These are phyloP conservation scores for Erodium maritimum DNA, from an alignment of 345 rosid species.

Conservation along the genomic window DNA sequence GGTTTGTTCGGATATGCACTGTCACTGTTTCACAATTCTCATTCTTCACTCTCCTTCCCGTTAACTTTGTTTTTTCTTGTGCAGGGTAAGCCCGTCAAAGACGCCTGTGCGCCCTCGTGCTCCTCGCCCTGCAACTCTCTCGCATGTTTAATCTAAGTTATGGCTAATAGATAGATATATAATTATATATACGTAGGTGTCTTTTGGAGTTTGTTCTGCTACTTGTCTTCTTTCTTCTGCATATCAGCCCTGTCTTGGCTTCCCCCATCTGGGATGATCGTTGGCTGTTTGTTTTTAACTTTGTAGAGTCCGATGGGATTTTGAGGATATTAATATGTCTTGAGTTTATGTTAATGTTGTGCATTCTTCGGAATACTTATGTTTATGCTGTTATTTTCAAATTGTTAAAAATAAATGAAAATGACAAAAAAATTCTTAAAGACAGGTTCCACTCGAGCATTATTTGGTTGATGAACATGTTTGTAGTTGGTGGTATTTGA, in stretches of 20 bases:
- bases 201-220: not conserved
- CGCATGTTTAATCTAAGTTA: constrained; percentile 3
- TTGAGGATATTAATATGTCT: too few relatives aligned
- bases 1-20: not conserved
- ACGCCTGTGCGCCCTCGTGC: constrained; percentile 83
- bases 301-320: too few relatives aligned
- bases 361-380: too few relatives aligned
- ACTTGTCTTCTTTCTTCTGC: too few relatives aligned
- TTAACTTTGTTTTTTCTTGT: not conserved
- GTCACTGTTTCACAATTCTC: not conserved
- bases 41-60: not conserved
- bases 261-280: not conserved
- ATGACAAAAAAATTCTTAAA: too few relatives aligned
- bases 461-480: too few relatives aligned
- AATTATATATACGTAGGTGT: constrained; percentile 16
- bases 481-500: too few relatives aligned
- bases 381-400: too few relatives aligned
- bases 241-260: too few relatives aligned
- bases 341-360: too few relatives aligned
- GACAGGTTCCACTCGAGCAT: too few relatives aligned
- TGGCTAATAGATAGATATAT: constrained; percentile 17
- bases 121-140: constrained; percentile 21
- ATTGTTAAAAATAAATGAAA: too few relatives aligned
- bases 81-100: constrained; percentile 99
- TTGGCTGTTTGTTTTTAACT: not conserved